Conservation (phyloP, 192 early-diverging fungal species). For the Geosiphon pyriformis region DNA sequence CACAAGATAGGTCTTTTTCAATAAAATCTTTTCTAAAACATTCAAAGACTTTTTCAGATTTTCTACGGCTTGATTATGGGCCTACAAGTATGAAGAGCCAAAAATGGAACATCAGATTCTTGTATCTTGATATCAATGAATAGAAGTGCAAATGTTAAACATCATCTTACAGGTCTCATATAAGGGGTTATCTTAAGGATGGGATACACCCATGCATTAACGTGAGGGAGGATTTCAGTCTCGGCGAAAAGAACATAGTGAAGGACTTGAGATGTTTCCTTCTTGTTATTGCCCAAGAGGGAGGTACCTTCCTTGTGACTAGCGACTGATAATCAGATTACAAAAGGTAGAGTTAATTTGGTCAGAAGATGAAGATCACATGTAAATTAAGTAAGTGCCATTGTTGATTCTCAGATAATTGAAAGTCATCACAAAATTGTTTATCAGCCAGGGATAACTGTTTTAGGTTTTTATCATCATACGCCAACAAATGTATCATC, state of each 20-base stretch:
- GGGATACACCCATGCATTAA: conserved; percentile 41
- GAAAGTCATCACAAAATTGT: conserved; percentile 36
- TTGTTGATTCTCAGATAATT: conserved; percentile 31
- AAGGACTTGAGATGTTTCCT: conserved; percentile 58
- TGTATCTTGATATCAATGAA: conserved; percentile 5
- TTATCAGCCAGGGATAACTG: conserved; percentile 51
- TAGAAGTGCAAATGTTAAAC: background rate
- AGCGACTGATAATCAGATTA: conserved; percentile 31
- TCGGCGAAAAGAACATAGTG: conserved; percentile 61
- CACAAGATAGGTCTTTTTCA: conserved; percentile 87
- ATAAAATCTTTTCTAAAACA: conserved; percentile 73
- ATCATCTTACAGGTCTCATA: conserved; percentile 35
- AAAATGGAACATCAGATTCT: background rate
- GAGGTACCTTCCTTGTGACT: conserved; percentile 40
- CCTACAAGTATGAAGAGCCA: conserved; percentile 34
- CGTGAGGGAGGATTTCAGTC: conserved; percentile 41
- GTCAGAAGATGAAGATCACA: too few relatives aligned
- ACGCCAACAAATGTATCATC: background rate
- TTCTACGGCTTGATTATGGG: conserved; percentile 68
- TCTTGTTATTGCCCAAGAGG: conserved; percentile 54
- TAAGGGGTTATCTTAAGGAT: conserved; percentile 38
- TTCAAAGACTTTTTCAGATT: conserved; percentile 55
- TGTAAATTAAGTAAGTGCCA: background rate
- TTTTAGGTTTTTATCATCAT: conserved; percentile 42
- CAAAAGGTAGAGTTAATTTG: background rate